Evolutionary conservation across 2,329 filamentous ascomycete species (phyloP).

Genomic region (Cryphonectria nitschkei): DNA sequence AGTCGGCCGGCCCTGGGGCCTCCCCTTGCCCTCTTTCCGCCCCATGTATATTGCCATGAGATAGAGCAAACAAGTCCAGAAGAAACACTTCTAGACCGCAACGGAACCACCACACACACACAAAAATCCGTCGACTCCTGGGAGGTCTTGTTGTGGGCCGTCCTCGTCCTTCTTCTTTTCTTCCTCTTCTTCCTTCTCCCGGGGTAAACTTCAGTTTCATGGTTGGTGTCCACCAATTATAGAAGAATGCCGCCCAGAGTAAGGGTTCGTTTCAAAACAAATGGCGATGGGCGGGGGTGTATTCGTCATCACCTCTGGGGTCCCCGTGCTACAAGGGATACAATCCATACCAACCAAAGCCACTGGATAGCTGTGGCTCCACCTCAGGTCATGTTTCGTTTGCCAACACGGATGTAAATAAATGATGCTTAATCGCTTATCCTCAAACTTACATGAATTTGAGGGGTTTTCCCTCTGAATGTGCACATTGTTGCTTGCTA

Average conservation of each 20-base stretch:
- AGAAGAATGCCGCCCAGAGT: background rate
- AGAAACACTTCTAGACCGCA: background rate
- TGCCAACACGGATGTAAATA: background rate
- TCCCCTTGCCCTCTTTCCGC: background rate
- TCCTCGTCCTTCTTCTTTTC: background rate
- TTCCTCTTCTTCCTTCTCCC: background rate
- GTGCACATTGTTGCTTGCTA: background rate
- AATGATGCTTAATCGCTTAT: background rate
- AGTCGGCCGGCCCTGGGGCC: too few relatives aligned
- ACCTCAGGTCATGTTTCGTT: background rate
- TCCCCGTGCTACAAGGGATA: background rate
- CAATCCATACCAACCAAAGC: background rate
- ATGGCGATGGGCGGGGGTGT: constrained; percentile 19
- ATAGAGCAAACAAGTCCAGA: background rate
- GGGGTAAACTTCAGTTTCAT: background rate
- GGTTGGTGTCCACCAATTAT: background rate
- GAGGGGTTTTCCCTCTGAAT: background rate
- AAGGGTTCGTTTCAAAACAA: constrained; percentile 25
- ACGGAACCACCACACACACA: background rate
- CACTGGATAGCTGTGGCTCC: too few relatives aligned
- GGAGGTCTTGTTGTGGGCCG: background rate
- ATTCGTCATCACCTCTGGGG: constrained; percentile 19
- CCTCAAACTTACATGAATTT: background rate
- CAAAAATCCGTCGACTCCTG: background rate
- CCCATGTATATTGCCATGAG: background rate